phyloP scores from a whole-genome alignment of 352 stramenopile species.

The Aphanomyces cochlioides region DNA sequence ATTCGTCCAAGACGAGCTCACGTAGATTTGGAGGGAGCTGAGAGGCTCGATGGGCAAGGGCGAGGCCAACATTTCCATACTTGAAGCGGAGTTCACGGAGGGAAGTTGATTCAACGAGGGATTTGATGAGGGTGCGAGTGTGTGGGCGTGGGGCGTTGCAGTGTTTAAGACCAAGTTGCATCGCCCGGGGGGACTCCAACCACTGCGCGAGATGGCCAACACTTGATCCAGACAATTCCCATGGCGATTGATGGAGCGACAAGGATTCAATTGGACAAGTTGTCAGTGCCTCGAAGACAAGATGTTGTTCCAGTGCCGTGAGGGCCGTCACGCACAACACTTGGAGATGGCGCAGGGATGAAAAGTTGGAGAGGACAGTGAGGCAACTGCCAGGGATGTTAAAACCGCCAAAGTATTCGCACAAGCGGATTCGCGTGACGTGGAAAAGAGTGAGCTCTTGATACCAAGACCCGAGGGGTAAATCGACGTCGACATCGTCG shows the following conservation, averaged over 20 bases:
- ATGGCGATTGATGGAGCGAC: not conserved
- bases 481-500: not conserved
- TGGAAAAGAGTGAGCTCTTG: not conserved
- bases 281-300: not conserved
- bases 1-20: not conserved
- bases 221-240: not conserved
- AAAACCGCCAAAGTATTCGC: constrained; percentile 7
- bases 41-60: too few relatives aligned
- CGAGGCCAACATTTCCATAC: not conserved
- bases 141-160: not conserved
- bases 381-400: constrained; percentile 3
- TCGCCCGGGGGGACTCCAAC: not conserved
- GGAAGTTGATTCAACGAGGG: not conserved
- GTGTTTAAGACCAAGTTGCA: not conserved
- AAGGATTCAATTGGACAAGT: constrained; percentile 5
- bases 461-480: not conserved
- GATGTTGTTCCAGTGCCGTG: constrained; percentile 2
- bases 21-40: not conserved
- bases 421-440: not conserved
- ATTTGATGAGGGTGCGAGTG: not conserved
- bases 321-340: not conserved
- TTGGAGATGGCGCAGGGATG: not conserved
- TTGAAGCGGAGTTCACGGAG: not conserved
- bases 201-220: not conserved
- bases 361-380: not conserved